phyloP scores from a whole-genome alignment of 805 yeast genomes.

The Alloascoidea africana region DNA sequence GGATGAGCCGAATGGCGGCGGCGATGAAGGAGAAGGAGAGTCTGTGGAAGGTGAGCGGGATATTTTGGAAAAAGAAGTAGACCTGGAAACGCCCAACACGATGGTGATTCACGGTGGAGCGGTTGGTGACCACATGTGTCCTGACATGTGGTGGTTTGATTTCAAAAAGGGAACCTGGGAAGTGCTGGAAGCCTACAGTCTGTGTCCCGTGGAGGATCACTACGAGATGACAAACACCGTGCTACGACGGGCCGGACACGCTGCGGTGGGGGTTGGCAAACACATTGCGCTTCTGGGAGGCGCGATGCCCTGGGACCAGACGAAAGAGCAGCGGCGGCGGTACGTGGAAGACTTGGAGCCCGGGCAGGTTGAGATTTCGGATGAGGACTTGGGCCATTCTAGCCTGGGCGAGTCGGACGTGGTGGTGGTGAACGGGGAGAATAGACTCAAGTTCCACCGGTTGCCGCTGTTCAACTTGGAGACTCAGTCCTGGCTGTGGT shows the following conservation, averaged over 20 bases:
- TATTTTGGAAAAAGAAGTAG: too few relatives aligned
- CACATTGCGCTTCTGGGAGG: background rate
- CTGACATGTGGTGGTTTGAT: conserved; percentile 38
- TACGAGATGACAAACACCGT: background rate
- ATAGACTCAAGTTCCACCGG: background rate
- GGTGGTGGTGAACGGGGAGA: background rate
- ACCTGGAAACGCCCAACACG: too few relatives aligned
- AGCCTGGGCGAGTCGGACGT: background rate
- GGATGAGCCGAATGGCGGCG: background rate
- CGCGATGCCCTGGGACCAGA: background rate
- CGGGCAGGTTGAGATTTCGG: too few relatives aligned
- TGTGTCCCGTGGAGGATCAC: background rate
- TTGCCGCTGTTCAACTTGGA: background rate
- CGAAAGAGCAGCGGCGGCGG: too few relatives aligned
- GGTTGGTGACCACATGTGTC: conserved; percentile 18
- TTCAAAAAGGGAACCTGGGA: conserved; percentile 28
- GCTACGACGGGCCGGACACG: background rate
- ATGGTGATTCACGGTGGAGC: conserved; percentile 26
- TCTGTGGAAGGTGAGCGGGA: background rate
- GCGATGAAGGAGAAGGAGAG: background rate
- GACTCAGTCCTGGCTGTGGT: background rate
- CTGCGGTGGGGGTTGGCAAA: background rate
- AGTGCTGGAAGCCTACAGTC: conserved; percentile 8
- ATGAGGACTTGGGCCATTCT: conserved; percentile 1
- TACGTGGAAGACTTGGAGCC: too few relatives aligned